Conservation (phyloP, 1,284 basidiomycete species). For the Pascua guehoae region DNA sequence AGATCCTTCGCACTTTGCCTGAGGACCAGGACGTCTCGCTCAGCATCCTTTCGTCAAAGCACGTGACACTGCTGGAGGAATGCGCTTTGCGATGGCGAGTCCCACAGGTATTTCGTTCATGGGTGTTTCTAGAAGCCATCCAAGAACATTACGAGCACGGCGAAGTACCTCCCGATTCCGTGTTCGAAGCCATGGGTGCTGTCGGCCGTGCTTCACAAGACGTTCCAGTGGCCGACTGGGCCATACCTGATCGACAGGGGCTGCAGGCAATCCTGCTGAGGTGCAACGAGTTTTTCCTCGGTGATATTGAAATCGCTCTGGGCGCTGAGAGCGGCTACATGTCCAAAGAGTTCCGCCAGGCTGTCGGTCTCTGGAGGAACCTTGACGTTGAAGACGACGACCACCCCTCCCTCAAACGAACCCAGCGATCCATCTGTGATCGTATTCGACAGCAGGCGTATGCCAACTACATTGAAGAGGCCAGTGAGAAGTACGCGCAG, state of each 20-base stretch:
- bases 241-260: constrained; percentile 58
- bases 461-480: constrained; percentile 67
- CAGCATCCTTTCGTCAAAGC: constrained; percentile 78
- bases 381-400: constrained; percentile 59
- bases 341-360: constrained; percentile 65
- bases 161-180: constrained; percentile 88
- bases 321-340: constrained; percentile 26
- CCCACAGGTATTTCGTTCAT: constrained; percentile 68
- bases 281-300: constrained; percentile 29
- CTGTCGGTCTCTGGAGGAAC: constrained; percentile 66
- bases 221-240: constrained; percentile 71
- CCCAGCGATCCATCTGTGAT: constrained; percentile 65
- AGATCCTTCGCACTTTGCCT: constrained; percentile 82
- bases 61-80: constrained; percentile 79
- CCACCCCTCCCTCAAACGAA: constrained; percentile 15
- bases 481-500: constrained; percentile 46
- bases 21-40: constrained; percentile 95
- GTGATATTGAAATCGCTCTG: constrained; percentile 27
- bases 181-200: constrained; percentile 78
- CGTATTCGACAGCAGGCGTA: constrained; percentile 66
- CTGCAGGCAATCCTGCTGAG: constrained; percentile 22
- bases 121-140: constrained; percentile 82
- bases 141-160: constrained; percentile 82
- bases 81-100: constrained; percentile 89
- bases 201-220: constrained; percentile 69